Percentiles rank a stretch among this genome's conserved stretches.
phyloP scores from a whole-genome alignment of 495 filamentous ascomycete genomes.

The Aspergillus kassunensis region DNA sequence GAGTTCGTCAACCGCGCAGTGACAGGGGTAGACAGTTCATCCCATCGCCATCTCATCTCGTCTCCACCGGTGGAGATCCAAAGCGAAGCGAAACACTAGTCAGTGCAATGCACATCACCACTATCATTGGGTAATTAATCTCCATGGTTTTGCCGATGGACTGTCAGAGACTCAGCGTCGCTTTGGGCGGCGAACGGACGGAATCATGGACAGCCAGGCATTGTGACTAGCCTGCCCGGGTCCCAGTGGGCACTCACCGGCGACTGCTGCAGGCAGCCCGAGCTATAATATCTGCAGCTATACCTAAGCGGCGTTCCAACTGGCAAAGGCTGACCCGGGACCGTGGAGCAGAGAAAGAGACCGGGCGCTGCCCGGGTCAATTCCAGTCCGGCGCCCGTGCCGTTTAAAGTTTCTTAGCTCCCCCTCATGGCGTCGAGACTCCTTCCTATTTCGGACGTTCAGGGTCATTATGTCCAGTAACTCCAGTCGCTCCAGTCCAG shows the following conservation, averaged over 20 bases:
- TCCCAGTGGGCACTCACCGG: too few relatives aligned
- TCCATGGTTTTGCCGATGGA: background rate
- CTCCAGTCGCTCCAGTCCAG: too few relatives aligned
- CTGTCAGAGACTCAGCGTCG: background rate
- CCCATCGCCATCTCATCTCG: background rate
- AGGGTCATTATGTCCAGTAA: background rate
- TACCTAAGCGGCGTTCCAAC: too few relatives aligned
- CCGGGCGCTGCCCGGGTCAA: background rate
- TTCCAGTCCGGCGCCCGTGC: background rate
- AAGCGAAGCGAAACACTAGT: slow-evolving; percentile 5
- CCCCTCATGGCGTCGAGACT: slow-evolving; percentile 2
- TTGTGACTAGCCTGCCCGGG: too few relatives aligned
- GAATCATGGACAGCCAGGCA: too few relatives aligned
- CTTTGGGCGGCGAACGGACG: too few relatives aligned
- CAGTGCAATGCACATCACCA: slow-evolving; percentile 6
- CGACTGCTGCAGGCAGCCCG: too few relatives aligned
- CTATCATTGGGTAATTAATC: background rate
- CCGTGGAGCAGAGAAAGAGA: too few relatives aligned
- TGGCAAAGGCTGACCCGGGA: too few relatives aligned
- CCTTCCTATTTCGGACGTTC: background rate
- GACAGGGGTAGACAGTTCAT: slow-evolving; percentile 9
- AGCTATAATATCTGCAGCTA: too few relatives aligned
- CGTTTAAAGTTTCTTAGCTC: background rate
- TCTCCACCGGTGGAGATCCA: slow-evolving; percentile 5
- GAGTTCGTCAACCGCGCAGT: background rate